Base-by-base conservation (phyloP, 495 filamentous ascomycete species). In the Eremomyces bilateralis region DNA sequence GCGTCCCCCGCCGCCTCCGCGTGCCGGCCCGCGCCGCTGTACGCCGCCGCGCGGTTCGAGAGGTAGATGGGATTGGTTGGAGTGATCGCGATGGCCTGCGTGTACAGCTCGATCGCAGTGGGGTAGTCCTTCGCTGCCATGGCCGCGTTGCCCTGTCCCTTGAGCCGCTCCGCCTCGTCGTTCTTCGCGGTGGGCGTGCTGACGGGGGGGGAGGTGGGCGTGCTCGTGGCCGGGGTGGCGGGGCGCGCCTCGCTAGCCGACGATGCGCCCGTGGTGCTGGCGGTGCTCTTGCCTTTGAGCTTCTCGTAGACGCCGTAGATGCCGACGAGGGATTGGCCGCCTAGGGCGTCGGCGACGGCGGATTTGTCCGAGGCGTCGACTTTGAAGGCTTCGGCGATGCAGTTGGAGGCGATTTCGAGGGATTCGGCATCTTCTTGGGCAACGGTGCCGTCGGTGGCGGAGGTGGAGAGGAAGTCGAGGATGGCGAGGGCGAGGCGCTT, bases 271-370 rank as follows among this genome's bases (percentile, higher is more conserved):
- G 47, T n/a, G 1, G 57, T 41, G 42, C 46, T 53, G 15, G 52
- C 56, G 15, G 59, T 53, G 11, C 58, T 60, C 55, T 75, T 77
- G 44, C 61, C 64, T 54, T 85, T 88, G 35, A 93, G 65, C 57
- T 91, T 92, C 63, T 94, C 88, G 59, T 91, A 95, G 42, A 92
- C 81, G 50, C 69, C 67, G 65, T 91, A 97, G 64, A 97, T 90
- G 54, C 66, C 67, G 22, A 79, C 65, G 17, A 97, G 76, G 45
- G 71, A 82, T 58, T 93, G 81, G 42, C 68, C 62, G 48, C 78
- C 83, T 43, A 88, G 53, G 42, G 84, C 83, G 44, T 75, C 69
- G 40, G 69, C 60, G 36, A 84, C 60, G 42, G 81, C 76, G 37
- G 71, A 60, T 43, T 65, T 58, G 57, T 92, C 72, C 40, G 64